Conservation (phyloP, 176 grass and related monocot species). For the Urochloa ruziziensis region DNA sequence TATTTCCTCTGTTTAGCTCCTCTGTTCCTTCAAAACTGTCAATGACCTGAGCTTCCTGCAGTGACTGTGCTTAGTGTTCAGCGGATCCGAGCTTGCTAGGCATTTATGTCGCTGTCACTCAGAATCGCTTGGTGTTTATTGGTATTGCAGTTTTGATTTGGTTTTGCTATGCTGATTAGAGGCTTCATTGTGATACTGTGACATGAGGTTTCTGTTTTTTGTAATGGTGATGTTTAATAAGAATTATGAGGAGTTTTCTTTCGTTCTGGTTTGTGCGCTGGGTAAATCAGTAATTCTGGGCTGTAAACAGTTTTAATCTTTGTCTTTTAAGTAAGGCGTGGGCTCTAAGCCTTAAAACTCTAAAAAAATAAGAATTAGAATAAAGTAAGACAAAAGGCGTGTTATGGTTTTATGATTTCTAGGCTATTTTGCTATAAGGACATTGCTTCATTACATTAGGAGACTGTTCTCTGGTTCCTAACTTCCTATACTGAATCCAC, state of each 20-base stretch:
- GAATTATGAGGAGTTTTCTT: too few relatives aligned
- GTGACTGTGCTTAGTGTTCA: background rate
- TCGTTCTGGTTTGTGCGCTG: too few relatives aligned
- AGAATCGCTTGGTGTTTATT: background rate
- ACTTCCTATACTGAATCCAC: too few relatives aligned
- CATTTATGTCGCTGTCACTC: background rate
- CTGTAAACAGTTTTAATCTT: too few relatives aligned
- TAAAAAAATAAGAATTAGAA: background rate
- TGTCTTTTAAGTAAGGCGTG: too few relatives aligned
- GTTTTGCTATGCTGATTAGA: background rate
- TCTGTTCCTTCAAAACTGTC: background rate
- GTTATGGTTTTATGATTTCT: background rate
- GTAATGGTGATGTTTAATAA: background rate
- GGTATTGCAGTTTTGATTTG: background rate
- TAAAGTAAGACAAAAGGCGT: background rate
- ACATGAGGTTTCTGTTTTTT: background rate
- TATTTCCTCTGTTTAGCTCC: conserved; percentile 1
- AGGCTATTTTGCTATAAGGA: background rate
- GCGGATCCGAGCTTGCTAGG: background rate
- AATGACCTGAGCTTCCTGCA: background rate
- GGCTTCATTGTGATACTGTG: background rate
- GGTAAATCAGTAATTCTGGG: too few relatives aligned
- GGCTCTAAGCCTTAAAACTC: too few relatives aligned
- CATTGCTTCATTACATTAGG: background rate
- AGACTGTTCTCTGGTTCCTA: background rate